Evolutionary conservation across 306 rosid genomes (phyloP).

Genomic region (Quercus variabilis): DNA sequence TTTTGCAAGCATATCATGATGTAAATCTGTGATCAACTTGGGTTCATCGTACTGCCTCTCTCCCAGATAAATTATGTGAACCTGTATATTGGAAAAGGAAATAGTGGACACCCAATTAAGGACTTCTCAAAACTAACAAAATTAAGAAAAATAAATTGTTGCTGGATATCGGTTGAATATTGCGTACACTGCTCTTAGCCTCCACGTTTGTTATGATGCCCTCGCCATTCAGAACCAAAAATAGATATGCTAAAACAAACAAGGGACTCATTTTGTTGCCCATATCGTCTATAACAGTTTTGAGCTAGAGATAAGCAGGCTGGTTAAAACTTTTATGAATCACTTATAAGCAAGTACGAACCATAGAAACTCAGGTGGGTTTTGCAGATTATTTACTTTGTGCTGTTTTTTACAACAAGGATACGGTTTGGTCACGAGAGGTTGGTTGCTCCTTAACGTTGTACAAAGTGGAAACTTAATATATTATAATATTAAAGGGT

Average conservation of each 20-base stretch:
- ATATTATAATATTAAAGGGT: background rate
- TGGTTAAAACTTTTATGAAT: background rate
- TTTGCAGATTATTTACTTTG: background rate
- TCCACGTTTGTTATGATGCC: constrained; percentile 6
- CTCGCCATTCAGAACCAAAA: constrained; percentile 12
- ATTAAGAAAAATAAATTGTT: background rate
- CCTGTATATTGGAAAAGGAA: constrained; percentile 22
- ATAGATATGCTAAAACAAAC: background rate
- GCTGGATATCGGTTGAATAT: background rate
- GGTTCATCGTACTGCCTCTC: constrained; percentile 28
- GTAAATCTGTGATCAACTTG: constrained; percentile 26
- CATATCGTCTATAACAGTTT: background rate
- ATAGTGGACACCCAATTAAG: background rate
- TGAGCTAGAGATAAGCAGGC: background rate
- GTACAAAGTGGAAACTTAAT: background rate
- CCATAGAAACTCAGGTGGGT: background rate
- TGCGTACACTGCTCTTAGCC: background rate
- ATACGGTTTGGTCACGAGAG: background rate
- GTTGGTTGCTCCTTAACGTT: background rate
- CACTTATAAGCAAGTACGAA: background rate
- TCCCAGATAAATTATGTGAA: constrained; percentile 44
- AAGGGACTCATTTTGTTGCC: background rate
- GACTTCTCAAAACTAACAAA: background rate
- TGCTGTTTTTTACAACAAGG: background rate
- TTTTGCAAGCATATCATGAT: constrained; percentile 36